Evolutionary conservation across 306 rosid species (phyloP).

Genomic region (Gleditsia sinensis): DNA sequence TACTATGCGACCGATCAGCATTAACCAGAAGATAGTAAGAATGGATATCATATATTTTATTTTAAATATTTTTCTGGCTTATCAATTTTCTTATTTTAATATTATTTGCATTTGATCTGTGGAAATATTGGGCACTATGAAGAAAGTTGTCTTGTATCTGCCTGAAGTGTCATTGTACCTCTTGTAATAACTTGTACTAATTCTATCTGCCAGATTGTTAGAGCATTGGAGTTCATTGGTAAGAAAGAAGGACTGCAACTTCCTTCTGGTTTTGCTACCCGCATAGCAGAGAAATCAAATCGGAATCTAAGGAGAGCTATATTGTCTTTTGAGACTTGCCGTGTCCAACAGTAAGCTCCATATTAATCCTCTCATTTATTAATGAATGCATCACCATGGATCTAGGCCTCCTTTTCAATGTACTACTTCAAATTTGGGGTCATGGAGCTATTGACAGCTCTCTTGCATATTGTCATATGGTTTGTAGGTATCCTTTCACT

Average conservation of each 20-base stretch:
- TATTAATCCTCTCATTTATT: slow-evolving; percentile 17
- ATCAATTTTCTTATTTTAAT: slow-evolving; percentile 22
- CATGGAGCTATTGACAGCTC: slow-evolving; percentile 28
- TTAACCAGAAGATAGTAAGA: background rate
- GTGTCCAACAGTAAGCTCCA: slow-evolving; percentile 78
- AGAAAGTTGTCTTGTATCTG: background rate
- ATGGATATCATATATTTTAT: background rate
- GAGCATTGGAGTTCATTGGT: slow-evolving; percentile 73
- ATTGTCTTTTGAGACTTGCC: slow-evolving; percentile 87
- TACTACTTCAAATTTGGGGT: background rate
- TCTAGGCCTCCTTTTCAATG: background rate
- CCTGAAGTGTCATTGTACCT: background rate
- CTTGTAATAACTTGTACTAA: background rate
- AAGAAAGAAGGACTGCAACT: slow-evolving; percentile 85
- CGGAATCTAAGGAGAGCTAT: slow-evolving; percentile 86
- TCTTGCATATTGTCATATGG: slow-evolving; percentile 29
- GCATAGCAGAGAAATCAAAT: slow-evolving; percentile 81
- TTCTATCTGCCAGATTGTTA: slow-evolving; percentile 59
- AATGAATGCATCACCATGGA: background rate
- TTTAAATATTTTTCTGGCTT: slow-evolving; percentile 2
- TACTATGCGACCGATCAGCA: background rate
- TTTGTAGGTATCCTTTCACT: slow-evolving; percentile 82
- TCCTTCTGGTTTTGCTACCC: slow-evolving; percentile 76
- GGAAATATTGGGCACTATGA: background rate
- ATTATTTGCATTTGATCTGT: slow-evolving; percentile 6